Evolutionary conservation across 2,329 filamentous ascomycete species (phyloP).

Genomic region (Fusarium haematococcum): DNA sequence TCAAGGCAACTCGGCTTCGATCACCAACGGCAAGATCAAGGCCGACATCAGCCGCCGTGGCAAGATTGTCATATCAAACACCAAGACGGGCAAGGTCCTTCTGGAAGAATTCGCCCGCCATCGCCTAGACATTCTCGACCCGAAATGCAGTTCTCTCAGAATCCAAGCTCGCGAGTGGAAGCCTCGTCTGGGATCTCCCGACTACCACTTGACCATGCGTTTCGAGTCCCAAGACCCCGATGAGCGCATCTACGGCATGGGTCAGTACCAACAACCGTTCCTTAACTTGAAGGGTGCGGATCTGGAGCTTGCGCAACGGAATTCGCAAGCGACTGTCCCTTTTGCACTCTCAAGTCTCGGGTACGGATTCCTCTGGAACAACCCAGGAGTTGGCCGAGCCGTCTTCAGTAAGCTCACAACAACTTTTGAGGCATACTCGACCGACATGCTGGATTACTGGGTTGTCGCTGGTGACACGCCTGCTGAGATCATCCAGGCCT

Average conservation of each 20-base stretch:
- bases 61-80: slow-evolving; percentile 46
- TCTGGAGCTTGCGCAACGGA: slow-evolving; percentile 73
- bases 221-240: slow-evolving; percentile 66
- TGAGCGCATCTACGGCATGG: slow-evolving; percentile 77
- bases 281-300: slow-evolving; percentile 73
- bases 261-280: slow-evolving; percentile 74
- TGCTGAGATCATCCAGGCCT: slow-evolving; percentile 66
- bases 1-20: slow-evolving; percentile 29
- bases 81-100: slow-evolving; percentile 40
- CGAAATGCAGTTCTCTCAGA: slow-evolving; percentile 68
- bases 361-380: slow-evolving; percentile 76
- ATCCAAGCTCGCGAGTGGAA: slow-evolving; percentile 70
- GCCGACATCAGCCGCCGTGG: slow-evolving; percentile 44
- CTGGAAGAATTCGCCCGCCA: slow-evolving; percentile 50
- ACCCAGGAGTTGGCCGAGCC: slow-evolving; percentile 70
- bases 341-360: slow-evolving; percentile 70
- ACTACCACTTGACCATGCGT: slow-evolving; percentile 68
- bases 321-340: slow-evolving; percentile 74
- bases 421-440: slow-evolving; percentile 71
- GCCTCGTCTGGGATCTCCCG: slow-evolving; percentile 60
- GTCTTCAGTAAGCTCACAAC: slow-evolving; percentile 71
- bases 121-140: slow-evolving; percentile 60
- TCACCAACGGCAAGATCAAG: slow-evolving; percentile 48
- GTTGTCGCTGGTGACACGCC: slow-evolving; percentile 69
- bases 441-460: slow-evolving; percentile 72